Conservation (phyloP, 2,329 filamentous ascomycete genomes). For the Fusarium sp. region DNA sequence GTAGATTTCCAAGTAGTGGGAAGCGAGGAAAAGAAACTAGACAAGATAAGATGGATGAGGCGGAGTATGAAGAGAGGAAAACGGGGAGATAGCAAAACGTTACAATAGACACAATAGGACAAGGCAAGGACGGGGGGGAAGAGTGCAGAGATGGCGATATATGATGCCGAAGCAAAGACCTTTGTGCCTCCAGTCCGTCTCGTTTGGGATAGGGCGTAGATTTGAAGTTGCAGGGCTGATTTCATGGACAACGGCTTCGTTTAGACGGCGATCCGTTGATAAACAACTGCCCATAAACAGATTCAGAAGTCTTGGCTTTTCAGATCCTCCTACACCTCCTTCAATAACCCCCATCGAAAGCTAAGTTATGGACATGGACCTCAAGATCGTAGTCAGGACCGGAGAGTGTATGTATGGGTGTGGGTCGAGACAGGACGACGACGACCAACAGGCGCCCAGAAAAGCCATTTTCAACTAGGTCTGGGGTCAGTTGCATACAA, state of each 20-base stretch:
- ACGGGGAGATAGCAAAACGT: slow-evolving; percentile 39
- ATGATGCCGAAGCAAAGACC: slow-evolving; percentile 43
- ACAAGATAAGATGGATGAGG: slow-evolving; percentile 24
- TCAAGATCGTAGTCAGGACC: slow-evolving; percentile 29
- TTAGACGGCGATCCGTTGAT: slow-evolving; percentile 40
- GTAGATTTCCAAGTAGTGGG: slow-evolving; percentile 28
- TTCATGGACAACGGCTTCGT: slow-evolving; percentile 38
- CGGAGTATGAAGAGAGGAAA: slow-evolving; percentile 25
- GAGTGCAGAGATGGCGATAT: slow-evolving; percentile 42
- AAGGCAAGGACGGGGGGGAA: slow-evolving; percentile 37
- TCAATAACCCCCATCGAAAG: slow-evolving; percentile 33
- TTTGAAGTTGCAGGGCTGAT: slow-evolving; percentile 32
- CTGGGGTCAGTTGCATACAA: slow-evolving; percentile 35
- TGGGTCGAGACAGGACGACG: slow-evolving; percentile 30
- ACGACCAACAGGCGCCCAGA: slow-evolving; percentile 24
- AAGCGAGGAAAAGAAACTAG: slow-evolving; percentile 26
- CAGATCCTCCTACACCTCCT: slow-evolving; percentile 27
- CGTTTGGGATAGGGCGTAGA: slow-evolving; percentile 41
- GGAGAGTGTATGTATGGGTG: slow-evolving; percentile 31
- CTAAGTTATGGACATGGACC: slow-evolving; percentile 30
- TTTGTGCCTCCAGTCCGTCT: slow-evolving; percentile 40
- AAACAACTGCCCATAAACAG: slow-evolving; percentile 40
- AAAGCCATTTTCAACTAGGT: slow-evolving; percentile 32
- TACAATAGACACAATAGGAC: slow-evolving; percentile 48
- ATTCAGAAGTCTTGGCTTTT: slow-evolving; percentile 35